Evolutionary conservation across 2,329 filamentous ascomycete genomes (phyloP), one percentile per base, ranked within the genome.

Genomic region (Seiridium unicorne): DNA sequence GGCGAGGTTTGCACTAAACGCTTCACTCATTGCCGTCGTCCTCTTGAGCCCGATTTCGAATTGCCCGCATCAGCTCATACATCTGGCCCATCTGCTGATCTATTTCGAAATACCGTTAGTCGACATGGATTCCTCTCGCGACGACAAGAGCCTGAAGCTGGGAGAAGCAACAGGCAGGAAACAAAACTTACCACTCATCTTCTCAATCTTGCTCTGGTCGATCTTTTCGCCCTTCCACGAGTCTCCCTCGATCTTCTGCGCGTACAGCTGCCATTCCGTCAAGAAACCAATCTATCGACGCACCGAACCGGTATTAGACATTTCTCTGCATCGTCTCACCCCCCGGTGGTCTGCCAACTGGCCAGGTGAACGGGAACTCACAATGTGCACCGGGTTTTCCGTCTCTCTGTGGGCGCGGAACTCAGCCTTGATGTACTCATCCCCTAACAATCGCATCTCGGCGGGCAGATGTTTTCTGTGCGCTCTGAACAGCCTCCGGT

Each of bases 211-310:
- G 1, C 79, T 81, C 66, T 86, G 85, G 64, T 98, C 94, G 73
- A 98, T 82, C 73, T 89, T 94, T 64, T 92, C 91, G 1, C 89
- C 94, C 61, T 84, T 82, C 95, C 95, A 98, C 0, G 83, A 75
- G 57, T 96, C 89, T 0, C 93, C 94, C 71, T 98, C 94, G 13
- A 99, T 79, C 72, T 92, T 89, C 73, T 99, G 94, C 2, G 93
- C 93, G 72, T 98, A 99, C 57, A 92, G 79, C 75, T 99, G 95
- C 94, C 94, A 99, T 75, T 98, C 93, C 0, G 91, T 94, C 67
- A 99, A 81, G 74, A 99, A 99, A 1, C 94, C 95, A 68, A 98
- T 92, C 92, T 96, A 44, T 4, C 13, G 13, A 31, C 31, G 11
- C 34, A 26, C n/a, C 31, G 32, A 44, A 32, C 38, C 13, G 7